A percentile compares a stretch with the other conserved stretches of the same genome.
Evolutionary conservation across 371 early-diverging fungal genomes (phyloP).

Genomic region (Phascolomyces articulosus): DNA sequence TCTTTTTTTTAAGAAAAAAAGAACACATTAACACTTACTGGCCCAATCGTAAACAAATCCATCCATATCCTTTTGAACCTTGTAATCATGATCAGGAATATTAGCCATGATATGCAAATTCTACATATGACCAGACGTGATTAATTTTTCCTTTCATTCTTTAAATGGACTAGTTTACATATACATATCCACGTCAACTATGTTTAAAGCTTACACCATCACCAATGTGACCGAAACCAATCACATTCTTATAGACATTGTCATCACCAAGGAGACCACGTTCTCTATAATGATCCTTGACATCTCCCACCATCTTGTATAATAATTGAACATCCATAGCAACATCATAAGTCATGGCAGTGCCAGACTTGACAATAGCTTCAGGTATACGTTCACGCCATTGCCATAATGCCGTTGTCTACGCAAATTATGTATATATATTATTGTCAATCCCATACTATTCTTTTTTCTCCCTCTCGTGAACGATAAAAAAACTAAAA

Average conservation of each 20-base stretch:
- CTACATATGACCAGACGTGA: constrained; percentile 16
- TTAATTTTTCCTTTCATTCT: no score
- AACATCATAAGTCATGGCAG: constrained; percentile 81
- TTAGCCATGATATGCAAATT: constrained; percentile 85
- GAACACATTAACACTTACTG: constrained; percentile 28
- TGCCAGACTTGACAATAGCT: constrained; percentile 64
- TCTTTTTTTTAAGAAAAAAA: no score
- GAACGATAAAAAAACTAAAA: no score
- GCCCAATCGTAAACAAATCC: constrained; percentile 69
- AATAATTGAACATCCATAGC: constrained; percentile 68
- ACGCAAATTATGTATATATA: neutral
- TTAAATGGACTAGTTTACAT: no score
- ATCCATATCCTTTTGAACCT: constrained; percentile 25
- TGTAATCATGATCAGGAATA: constrained; percentile 45
- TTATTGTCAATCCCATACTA: no score
- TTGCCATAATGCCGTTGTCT: constrained; percentile 62
- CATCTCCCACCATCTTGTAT: constrained; percentile 67
- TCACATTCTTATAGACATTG: constrained; percentile 41
- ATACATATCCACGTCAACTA: no score
- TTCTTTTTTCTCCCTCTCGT: no score
- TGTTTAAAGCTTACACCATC: constrained; percentile 49
- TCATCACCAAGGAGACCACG: constrained; percentile 46
- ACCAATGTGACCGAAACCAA: constrained; percentile 82
- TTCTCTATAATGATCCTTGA: constrained; percentile 50
- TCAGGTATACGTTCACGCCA: constrained; percentile 83